A percentile compares a stretch with the other conserved stretches of the same genome.
These are phyloP conservation scores for Uromyces viciae-fabae DNA, from an alignment of 1,284 basidiomycete genomes.

Conservation along the genomic window DNA sequence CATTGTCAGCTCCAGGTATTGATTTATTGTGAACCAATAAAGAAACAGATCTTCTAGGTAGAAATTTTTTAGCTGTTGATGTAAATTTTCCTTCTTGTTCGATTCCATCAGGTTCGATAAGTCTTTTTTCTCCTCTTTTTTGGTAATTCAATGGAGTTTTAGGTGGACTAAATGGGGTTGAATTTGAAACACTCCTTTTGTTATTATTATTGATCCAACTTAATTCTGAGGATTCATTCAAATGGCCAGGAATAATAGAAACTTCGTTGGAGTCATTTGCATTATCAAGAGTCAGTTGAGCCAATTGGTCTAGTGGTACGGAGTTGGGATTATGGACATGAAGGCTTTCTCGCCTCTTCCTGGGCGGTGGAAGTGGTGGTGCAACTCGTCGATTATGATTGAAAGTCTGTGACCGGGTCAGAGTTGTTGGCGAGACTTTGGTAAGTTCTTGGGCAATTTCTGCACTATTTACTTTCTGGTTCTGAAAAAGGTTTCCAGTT, in stretches of 20 bases:
- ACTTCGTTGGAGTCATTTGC: too few relatives aligned
- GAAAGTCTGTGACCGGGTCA: constrained; percentile 23
- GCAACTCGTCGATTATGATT: constrained; percentile 6
- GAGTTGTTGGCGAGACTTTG: neutral
- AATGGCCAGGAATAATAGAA: too few relatives aligned
- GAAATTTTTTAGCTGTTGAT: neutral
- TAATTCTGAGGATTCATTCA: too few relatives aligned
- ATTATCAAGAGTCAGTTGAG: too few relatives aligned
- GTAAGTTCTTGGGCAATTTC: neutral
- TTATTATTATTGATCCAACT: neutral
- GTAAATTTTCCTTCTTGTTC: neutral
- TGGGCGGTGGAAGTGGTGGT: constrained; percentile 17
- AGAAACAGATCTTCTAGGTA: constrained; percentile 20
- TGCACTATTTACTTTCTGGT: too few relatives aligned
- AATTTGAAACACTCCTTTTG: constrained; percentile 2
- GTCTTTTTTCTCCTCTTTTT: neutral
- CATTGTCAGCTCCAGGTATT: neutral
- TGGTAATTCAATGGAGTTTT: neutral
- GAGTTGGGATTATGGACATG: constrained; percentile 34
- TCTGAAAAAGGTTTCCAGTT: too few relatives aligned
- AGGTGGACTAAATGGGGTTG: neutral
- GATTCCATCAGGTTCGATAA: neutral
- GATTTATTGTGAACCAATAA: neutral
- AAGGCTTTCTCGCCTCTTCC: constrained; percentile 20
- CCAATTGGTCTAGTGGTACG: constrained; percentile 29